Conservation (phyloP, 331 rosid genomes). For the Malus hybrid region DNA sequence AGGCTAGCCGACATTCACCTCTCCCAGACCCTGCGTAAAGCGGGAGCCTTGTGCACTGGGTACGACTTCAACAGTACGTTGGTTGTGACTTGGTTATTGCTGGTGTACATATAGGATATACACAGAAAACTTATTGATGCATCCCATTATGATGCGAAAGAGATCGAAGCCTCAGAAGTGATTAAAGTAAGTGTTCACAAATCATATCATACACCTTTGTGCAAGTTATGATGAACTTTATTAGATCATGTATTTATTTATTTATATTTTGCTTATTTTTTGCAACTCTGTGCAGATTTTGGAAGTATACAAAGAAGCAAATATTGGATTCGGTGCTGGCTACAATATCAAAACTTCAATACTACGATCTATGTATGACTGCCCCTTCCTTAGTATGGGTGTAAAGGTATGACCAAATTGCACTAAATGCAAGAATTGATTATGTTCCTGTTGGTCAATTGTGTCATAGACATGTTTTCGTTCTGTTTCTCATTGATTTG, state of each 20-base stretch:
- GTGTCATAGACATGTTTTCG: background rate
- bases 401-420: constrained; percentile 58
- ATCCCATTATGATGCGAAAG: constrained; percentile 34
- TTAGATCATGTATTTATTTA: background rate
- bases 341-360: constrained; percentile 63
- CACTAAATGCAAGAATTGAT: background rate
- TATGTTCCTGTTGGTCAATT: background rate
- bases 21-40: too few relatives aligned
- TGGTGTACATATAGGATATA: constrained; percentile 44
- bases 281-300: constrained; percentile 52
- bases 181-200: constrained; percentile 40
- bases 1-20: too few relatives aligned
- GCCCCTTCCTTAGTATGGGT: constrained; percentile 72
- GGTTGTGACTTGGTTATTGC: constrained; percentile 17
- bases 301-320: constrained; percentile 64
- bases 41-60: too few relatives aligned
- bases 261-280: too few relatives aligned
- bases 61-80: background rate
- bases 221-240: background rate
- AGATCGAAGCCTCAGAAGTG: constrained; percentile 43
- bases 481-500: background rate
- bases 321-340: constrained; percentile 89
- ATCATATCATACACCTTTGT: background rate
- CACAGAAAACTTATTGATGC: constrained; percentile 46
- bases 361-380: constrained; percentile 58